Evolutionary conservation across 2,329 filamentous ascomycete species (phyloP), one percentile per base, ranked within the genome.

Genomic region (Raffaelea arxii): DNA sequence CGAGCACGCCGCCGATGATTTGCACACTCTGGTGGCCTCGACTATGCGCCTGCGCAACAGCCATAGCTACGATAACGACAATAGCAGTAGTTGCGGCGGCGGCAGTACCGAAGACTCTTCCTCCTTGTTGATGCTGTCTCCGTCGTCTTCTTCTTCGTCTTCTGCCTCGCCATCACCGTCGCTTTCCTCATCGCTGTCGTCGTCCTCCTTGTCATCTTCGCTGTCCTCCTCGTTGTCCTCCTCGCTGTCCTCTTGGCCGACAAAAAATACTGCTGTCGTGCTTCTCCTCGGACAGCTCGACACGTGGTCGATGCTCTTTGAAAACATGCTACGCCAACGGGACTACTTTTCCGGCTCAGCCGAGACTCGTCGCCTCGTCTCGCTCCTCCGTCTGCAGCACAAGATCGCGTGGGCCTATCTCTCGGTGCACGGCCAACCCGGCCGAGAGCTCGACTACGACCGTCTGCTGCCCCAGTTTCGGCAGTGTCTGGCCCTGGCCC

Each of bases 271-370:
- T n/a, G n/a, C n/a, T n/a, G n/a, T n/a, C n/a, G n/a, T n/a, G n/a
- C n/a, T n/a, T n/a, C 16, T 30, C 9, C 40, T 42, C 40, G 40
- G 40, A 14, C 40, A 42, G 25, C 18, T 42, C 24, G 40, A 42
- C 11, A 21, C 40, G 40, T 42, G 40, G 40, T 42, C 25, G 6
- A 18, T 9, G 19, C 25, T 42, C 6, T 42, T 42, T 30, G 40
- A 30, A 42, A 30, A 30, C 40, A 42, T 42, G 40, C n/a, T 42
- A 25, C 40, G 19, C 19, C 19, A 12, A 12, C 2, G n/a, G 4
- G 10, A 25, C 25, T 30, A 7, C 5, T 38, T 12, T 21, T n/a
- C 36, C 6, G 23, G 18, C 11, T 19, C n/a, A 4, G 5, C 14
- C 16, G 18, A 38, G 5, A 21, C 36, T 6, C 23, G 9, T 21